Percentiles rank a stretch among this genome's conserved stretches.
phyloP scores from a whole-genome alignment of 345 rosid genomes.

The Erodium maritimum region DNA sequence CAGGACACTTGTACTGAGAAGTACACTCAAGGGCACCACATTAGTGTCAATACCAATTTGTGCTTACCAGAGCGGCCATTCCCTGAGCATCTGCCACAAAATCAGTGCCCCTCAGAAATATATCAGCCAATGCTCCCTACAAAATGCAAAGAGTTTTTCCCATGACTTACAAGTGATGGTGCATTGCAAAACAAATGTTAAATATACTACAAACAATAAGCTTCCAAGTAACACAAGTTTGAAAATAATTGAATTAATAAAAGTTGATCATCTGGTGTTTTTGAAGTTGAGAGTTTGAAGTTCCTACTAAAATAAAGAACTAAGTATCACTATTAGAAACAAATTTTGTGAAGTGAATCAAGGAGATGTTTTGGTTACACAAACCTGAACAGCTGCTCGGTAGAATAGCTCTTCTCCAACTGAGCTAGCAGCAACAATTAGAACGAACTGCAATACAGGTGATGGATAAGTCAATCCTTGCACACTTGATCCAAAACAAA shows the following conservation, averaged over 20 bases:
- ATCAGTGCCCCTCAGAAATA: conserved; percentile 68
- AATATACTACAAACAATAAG: no score
- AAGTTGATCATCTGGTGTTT: no score
- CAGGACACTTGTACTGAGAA: neutral
- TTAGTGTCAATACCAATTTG: neutral
- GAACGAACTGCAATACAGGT: conserved; percentile 44
- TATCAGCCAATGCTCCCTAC: conserved; percentile 81
- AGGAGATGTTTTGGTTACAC: neutral
- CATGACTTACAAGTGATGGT: neutral
- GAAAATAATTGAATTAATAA: no score
- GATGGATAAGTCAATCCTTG: conserved; percentile 5
- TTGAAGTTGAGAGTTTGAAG: no score
- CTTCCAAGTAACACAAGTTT: no score
- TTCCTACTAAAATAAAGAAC: no score
- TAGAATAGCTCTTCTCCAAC: conserved; percentile 99
- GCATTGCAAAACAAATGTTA: neutral
- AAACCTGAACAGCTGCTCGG: conserved; percentile 92
- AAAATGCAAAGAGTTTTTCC: neutral
- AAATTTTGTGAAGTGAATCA: neutral
- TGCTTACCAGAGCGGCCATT: conserved; percentile 68
- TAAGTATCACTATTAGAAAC: no score
- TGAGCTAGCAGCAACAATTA: conserved; percentile 82
- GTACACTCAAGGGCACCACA: neutral
- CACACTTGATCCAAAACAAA: neutral
- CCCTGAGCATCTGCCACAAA: conserved; percentile 57